Base-by-base conservation (phyloP, 805 yeast genomes). In the Groenewaldozyma salmanticensis region DNA sequence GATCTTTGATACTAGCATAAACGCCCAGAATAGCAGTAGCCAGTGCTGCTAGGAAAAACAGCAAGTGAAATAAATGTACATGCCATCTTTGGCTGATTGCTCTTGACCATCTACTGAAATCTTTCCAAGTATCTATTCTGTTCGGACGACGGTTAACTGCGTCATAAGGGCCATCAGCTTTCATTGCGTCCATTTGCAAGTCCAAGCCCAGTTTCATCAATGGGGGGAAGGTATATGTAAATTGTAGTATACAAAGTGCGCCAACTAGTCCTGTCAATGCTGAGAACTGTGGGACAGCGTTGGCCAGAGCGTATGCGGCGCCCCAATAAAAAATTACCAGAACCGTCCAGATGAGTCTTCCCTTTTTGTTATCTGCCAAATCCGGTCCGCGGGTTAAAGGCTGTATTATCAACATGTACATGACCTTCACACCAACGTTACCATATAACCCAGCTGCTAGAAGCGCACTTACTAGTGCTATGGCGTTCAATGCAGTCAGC, bases 401-500 rank as follows among this genome's bases (percentile, higher is more conserved):
- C 19, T 62, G 60, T 24, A 66, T 44, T 41, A 66, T 55, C 7
- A 65, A 61, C 45, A 62, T 64, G 58, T 68, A 70, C 20, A 62
- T 42, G n/a, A 66, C 67, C 54, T 70, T 70, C 44, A 67, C 53
- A 31, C 72, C 72, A 37, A 70, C 60, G 52, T 70, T 70, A 21
- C 71, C 72, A 47, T 67, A 70, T 42, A 70, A 59, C 13, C 63
- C 64, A 31, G 67, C 70, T 27, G 72, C 74, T 39, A 69, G 55
- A 38, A 68, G 50, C 15, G 68, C 70, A 7, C 66, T 55, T 20
- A 68, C 53, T 27, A 69, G 49, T 37, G 54, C 48, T 42, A 60
- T 49, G 45, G 68, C 51, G 57, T 67, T 62, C 38, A 54, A 48
- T 39, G 65, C 62, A 36, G 61, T 54, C 54, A 64, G 65, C 61